Percentiles rank a stretch among this genome's conserved stretches.
Conservation (phyloP, 2,329 filamentous ascomycete species). For the Colletotrichum acutatum region DNA sequence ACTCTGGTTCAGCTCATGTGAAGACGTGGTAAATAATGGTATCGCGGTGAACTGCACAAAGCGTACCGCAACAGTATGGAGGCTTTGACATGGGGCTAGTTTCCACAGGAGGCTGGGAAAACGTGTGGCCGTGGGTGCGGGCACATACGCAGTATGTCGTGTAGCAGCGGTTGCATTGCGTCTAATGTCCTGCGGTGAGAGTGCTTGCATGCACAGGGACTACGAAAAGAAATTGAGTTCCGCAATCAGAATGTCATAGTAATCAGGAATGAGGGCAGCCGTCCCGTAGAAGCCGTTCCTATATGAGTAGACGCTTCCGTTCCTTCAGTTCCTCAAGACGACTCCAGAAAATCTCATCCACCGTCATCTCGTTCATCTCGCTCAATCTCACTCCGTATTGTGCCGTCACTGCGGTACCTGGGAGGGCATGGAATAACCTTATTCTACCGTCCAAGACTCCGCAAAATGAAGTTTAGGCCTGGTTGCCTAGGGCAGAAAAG, state of each 20-base stretch:
- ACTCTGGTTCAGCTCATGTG: neutral
- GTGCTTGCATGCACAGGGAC: neutral
- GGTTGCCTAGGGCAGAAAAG: neutral
- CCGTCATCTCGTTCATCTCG: neutral
- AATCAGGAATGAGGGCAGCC: neutral
- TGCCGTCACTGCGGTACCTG: neutral
- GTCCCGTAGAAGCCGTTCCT: neutral
- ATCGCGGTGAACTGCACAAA: neutral
- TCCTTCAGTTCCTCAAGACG: neutral
- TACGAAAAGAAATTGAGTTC: neutral
- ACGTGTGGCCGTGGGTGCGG: neutral
- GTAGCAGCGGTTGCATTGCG: neutral
- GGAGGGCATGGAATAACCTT: neutral
- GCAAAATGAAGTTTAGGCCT: constrained; percentile 1
- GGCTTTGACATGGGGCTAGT: neutral
- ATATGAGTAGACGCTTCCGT: neutral
- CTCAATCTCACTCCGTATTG: constrained; percentile 5
- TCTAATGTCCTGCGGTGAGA: neutral
- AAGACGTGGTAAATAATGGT: neutral
- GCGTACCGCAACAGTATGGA: neutral
- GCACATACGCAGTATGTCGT: neutral
- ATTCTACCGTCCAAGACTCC: neutral
- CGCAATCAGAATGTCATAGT: too few species aligned
- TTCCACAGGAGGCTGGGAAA: neutral
- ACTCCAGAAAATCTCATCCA: neutral